phyloP scores from a whole-genome alignment of 768 basidiomycete species.

The Fistulinella prunicolor region DNA sequence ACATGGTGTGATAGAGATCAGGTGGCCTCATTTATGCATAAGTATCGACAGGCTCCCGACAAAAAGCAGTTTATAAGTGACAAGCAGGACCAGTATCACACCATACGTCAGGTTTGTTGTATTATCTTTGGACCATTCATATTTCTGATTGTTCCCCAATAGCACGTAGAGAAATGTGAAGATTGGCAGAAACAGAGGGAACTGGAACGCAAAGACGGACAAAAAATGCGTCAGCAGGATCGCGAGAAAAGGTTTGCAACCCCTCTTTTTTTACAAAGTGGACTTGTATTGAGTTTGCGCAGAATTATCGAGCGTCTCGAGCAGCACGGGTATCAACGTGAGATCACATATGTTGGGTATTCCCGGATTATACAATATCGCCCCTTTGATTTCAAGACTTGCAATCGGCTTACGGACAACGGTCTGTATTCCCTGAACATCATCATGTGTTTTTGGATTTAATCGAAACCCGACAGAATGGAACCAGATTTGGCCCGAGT shows the following conservation, averaged over 20 bases:
- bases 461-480: constrained; percentile 3
- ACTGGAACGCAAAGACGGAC: neutral
- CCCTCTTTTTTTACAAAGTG: neutral
- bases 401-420: constrained; percentile 8
- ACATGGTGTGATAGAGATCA: constrained; percentile 6
- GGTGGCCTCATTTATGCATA: constrained; percentile 4
- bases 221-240: neutral
- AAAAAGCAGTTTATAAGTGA: constrained; percentile 2
- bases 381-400: neutral
- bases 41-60: constrained; percentile 2
- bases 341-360: neutral
- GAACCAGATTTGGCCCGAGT: constrained; percentile 7
- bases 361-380: neutral
- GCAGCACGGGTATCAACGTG: constrained; percentile 2
- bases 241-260: constrained; percentile 1
- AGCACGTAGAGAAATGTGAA: constrained; percentile 8
- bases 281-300: neutral
- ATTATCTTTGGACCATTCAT: neutral
- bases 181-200: neutral
- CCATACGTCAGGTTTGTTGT: neutral
- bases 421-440: neutral
- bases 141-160: neutral
- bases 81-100: neutral
- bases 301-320: constrained; percentile 13
- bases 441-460: neutral